Evolutionary conservation across 2,329 filamentous ascomycete species (phyloP), one percentile per base, ranked within the genome.

Genomic region (Incumbomyces lentus): DNA sequence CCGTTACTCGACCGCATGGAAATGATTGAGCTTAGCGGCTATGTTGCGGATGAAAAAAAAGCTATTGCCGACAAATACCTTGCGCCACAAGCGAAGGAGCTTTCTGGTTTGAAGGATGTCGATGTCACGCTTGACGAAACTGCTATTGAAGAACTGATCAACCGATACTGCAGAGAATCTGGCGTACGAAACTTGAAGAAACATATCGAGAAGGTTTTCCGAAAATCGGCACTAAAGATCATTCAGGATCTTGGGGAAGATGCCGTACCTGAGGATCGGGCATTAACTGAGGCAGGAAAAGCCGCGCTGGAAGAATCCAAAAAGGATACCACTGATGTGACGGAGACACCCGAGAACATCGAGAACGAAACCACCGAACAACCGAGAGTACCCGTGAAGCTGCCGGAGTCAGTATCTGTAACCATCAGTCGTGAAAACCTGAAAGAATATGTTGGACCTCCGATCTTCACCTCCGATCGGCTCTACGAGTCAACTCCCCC

Each of bases 141-240:
- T 48, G 93, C 90, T 11, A 93, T 98, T 37, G 84, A 92, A 60
- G 92, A 98, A 66, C 75, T 98, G 37, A 98, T 98, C 71, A 96
- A 96, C 69, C 94, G 87, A 18, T 98, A 98, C 70, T 95, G 89
- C 68, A 85, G 92, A 36, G 92, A 98, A 68, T 95, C 88, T 36
- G 92, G 92, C 58, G 93, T 98, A 7, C 83, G 92, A 55, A 98
- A 98, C 62, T 71, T 98, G 51, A 98, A 98, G 77, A 96, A 98
- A 72, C 90, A 96, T 65, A 98, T 98, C 52, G 92, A 98, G 65
- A 98, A 98, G 71, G 87, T 98, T 2, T 98, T 95, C 68, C 82
- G 92, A 49, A 98, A 98, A 68, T 88, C 90, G 12, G 93, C 92
- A 0, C 74, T 98, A 52, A 96, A 95, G 69, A 98, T 98, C 55